Evolutionary conservation across 345 rosid genomes (phyloP).

Genomic region (Heritiera littoralis): DNA sequence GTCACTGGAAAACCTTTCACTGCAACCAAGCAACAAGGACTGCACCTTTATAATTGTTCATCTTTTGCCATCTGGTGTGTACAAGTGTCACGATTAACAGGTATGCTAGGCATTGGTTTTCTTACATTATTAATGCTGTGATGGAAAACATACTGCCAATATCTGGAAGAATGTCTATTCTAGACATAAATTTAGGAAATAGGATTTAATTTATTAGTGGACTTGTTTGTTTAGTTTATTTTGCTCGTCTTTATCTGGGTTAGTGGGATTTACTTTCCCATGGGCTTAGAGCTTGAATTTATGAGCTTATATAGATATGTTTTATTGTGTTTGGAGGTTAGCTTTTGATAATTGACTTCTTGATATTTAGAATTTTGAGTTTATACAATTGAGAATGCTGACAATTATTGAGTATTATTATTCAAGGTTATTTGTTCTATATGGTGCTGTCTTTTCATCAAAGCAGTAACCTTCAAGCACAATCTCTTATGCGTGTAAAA

Average conservation of each 20-base stretch:
- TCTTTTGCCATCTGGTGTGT: slow-evolving; percentile 79
- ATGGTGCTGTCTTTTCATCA: neutral
- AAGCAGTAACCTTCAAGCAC: neutral
- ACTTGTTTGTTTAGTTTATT: neutral
- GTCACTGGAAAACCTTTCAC: slow-evolving; percentile 61
- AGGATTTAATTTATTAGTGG: neutral
- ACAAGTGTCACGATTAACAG: slow-evolving; percentile 78
- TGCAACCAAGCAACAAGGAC: slow-evolving; percentile 69
- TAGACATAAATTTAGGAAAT: neutral
- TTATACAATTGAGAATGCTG: no score
- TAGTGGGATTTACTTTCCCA: neutral
- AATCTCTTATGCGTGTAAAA: neutral
- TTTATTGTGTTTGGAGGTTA: neutral
- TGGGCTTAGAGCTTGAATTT: neutral
- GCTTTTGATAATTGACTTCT: neutral
- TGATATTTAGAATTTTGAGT: neutral
- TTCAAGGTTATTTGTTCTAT: neutral
- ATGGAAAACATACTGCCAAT: no score
- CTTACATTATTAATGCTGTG: neutral
- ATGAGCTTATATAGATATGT: neutral
- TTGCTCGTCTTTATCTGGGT: neutral
- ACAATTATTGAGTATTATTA: neutral
- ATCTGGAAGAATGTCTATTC: neutral
- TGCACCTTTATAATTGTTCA: slow-evolving; percentile 60
- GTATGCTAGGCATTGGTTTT: slow-evolving; percentile 32